Conservation (phyloP, 306 rosid genomes). For the Sicyos baderoa region DNA sequence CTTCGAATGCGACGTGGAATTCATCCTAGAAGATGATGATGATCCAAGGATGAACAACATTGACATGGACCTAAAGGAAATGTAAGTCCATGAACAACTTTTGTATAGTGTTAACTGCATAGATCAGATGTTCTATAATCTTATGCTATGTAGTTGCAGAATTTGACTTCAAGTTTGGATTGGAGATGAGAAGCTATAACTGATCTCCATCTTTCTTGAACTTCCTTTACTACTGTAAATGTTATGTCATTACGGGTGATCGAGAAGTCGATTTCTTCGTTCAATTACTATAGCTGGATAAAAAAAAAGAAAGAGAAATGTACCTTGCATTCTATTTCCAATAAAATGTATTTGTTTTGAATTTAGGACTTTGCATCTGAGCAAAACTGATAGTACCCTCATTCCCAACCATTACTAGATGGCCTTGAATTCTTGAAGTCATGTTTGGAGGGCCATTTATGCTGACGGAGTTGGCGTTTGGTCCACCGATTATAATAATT, state of each 20-base stretch:
- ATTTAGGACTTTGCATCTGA: neutral
- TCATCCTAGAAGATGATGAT: slow-evolving; percentile 4
- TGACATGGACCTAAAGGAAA: slow-evolving; percentile 10
- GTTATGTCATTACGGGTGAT: neutral
- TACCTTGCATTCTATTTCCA: neutral
- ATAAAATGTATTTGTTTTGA: slow-evolving; percentile 2
- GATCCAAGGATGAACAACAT: neutral
- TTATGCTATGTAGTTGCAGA: slow-evolving; percentile 1
- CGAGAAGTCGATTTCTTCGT: neutral
- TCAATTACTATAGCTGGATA: neutral
- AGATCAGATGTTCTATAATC: neutral
- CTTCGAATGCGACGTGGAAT: neutral
- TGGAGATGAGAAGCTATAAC: slow-evolving; percentile 5
- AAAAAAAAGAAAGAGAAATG: neutral
- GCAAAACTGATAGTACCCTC: neutral
- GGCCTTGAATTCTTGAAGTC: no score
- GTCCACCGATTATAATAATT: no score
- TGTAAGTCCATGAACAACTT: slow-evolving; percentile 11
- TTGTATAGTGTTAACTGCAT: neutral
- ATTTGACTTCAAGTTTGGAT: neutral
- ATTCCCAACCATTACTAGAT: neutral
- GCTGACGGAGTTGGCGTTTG: no score
- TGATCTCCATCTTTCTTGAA: neutral
- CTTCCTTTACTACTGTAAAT: neutral
- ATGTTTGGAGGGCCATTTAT: neutral